Evolutionary conservation across 2,329 filamentous ascomycete species (phyloP).

Genomic region (Mycosphaerella arachidis): DNA sequence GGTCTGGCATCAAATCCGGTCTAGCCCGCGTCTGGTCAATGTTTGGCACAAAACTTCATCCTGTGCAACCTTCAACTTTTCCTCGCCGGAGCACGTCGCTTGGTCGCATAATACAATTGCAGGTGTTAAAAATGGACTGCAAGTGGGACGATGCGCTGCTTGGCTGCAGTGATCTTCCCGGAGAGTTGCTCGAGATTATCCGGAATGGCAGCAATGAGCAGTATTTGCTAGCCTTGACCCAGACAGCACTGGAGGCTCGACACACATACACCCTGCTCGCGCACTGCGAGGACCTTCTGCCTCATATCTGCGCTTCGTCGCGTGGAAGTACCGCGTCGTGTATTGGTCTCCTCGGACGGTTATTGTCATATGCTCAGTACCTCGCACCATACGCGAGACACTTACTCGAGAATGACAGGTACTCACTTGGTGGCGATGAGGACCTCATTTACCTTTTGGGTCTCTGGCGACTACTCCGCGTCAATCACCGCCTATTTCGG

Average conservation of each 20-base stretch:
- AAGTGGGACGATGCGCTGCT: constrained; percentile 28
- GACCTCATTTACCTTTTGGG: constrained; percentile 53
- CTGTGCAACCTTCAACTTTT: neutral
- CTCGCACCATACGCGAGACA: constrained; percentile 47
- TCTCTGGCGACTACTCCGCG: constrained; percentile 73
- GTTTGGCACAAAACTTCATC: neutral
- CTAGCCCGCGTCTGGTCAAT: neutral
- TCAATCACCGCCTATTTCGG: constrained; percentile 66
- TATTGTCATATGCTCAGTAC: constrained; percentile 80
- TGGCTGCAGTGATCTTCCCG: constrained; percentile 54
- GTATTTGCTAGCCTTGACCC: constrained; percentile 67
- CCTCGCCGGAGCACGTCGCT: neutral
- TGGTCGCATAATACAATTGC: neutral
- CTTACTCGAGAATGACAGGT: constrained; percentile 20
- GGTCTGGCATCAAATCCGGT: neutral
- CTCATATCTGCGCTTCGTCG: constrained; percentile 67
- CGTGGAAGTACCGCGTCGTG: too few species aligned
- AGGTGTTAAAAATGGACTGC: constrained; percentile 26
- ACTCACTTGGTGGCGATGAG: constrained; percentile 14
- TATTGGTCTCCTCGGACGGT: constrained; percentile 55
- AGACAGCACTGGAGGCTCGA: constrained; percentile 63
- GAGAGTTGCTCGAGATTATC: constrained; percentile 65
- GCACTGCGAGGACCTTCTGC: constrained; percentile 69
- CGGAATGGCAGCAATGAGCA: constrained; percentile 54
- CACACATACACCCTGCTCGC: constrained; percentile 70